These are phyloP conservation scores for Linanthus parryae DNA, from an alignment of 148 eudicot genomes.

Conservation along the genomic window DNA sequence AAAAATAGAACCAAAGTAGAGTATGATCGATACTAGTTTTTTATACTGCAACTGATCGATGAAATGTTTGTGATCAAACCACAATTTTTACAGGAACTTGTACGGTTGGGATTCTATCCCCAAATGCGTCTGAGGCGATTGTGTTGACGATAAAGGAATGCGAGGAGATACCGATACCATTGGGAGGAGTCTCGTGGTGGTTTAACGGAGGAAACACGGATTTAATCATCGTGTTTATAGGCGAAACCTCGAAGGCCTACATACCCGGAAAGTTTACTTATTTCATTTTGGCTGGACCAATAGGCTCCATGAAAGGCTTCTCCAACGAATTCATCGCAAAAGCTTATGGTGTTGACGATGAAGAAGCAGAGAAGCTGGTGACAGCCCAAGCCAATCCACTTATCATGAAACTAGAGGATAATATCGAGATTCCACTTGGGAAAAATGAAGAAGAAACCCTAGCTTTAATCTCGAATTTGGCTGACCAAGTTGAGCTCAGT, in stretches of 20 bases:
- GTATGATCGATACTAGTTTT: too few species aligned
- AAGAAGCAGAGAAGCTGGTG: conserved; percentile 16
- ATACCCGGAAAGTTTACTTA: conserved; percentile 30
- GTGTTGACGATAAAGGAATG: conserved; percentile 31
- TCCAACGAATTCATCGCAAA: conserved; percentile 19
- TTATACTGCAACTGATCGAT: too few species aligned
- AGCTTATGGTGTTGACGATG: conserved; percentile 14
- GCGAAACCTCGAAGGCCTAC: conserved; percentile 21
- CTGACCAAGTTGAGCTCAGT: conserved; percentile 16
- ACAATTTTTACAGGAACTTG: conserved; percentile 25
- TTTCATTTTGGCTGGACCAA: conserved; percentile 25
- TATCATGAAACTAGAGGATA: conserved; percentile 15
- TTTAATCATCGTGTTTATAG: conserved; percentile 25
- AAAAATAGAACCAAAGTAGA: too few species aligned
- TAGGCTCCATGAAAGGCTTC: conserved; percentile 22
- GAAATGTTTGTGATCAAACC: too few species aligned
- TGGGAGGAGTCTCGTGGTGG: conserved; percentile 51
- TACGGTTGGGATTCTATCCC: conserved; percentile 22
- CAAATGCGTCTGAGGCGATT: conserved; percentile 18
- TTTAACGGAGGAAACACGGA: conserved; percentile 34
- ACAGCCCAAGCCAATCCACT: conserved; percentile 18
- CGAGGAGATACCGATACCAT: conserved; percentile 22
- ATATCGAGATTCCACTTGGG: conserved; percentile 7
- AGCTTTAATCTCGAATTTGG: neutral
- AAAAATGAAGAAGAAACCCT: too few species aligned